These are phyloP conservation scores for Rhizoclosmatium sp. DNA, from an alignment of 192 early-diverging fungal species.

Conservation along the genomic window DNA sequence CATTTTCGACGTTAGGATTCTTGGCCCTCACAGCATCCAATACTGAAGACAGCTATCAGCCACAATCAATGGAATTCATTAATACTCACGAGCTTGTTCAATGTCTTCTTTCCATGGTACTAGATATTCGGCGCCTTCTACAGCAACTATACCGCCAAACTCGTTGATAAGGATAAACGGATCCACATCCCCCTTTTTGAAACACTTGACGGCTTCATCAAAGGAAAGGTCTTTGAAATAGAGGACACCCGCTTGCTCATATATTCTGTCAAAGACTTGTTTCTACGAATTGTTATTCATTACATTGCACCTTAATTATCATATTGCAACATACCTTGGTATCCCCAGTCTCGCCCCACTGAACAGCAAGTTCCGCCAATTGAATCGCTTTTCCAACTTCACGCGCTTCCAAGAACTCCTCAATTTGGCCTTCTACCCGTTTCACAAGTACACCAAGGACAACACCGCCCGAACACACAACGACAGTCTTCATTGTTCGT, in stretches of 20 bases:
- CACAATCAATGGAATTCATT: not conserved
- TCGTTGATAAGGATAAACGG: constrained; percentile 58
- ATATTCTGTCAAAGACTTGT: constrained; percentile 40
- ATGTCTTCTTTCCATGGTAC: constrained; percentile 21
- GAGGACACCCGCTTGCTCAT: constrained; percentile 71
- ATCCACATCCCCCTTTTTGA: constrained; percentile 72
- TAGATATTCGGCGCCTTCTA: not conserved
- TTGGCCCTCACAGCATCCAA: constrained; percentile 40
- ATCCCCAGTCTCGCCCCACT: constrained; percentile 52
- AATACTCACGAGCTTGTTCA: constrained; percentile 13
- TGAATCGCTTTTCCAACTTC: constrained; percentile 69
- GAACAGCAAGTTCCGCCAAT: constrained; percentile 65
- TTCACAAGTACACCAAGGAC: constrained; percentile 69
- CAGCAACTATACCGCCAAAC: constrained; percentile 32
- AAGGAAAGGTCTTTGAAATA: constrained; percentile 71
- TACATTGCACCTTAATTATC: not conserved
- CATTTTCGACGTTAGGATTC: constrained; percentile 55
- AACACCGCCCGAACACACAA: constrained; percentile 59
- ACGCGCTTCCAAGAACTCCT: constrained; percentile 62
- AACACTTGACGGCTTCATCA: constrained; percentile 67
- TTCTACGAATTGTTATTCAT: not conserved
- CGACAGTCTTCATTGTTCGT: constrained; percentile 44
- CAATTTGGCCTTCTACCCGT: constrained; percentile 60
- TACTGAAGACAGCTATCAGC: constrained; percentile 7
- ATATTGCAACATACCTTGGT: constrained; percentile 37